Evolutionary conservation across 2,329 filamentous ascomycete genomes (phyloP).

Genomic region (Chrysosporium keratinophilum): DNA sequence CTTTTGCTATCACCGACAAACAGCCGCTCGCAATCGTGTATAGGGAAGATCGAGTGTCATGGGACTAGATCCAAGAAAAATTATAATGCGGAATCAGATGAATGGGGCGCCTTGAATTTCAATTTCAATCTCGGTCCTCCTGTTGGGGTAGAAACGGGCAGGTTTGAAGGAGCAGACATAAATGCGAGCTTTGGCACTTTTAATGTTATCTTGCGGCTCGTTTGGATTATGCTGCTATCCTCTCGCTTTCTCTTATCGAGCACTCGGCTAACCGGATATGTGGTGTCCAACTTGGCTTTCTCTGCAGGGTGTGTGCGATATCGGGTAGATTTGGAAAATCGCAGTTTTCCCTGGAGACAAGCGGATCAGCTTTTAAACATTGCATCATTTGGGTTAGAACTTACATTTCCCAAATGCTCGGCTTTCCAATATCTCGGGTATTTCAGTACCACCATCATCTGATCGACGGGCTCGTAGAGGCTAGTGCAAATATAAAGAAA

Average conservation of each 20-base stretch:
- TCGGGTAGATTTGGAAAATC: conserved; percentile 33
- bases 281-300: conserved; percentile 7
- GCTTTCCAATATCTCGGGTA: conserved; percentile 50
- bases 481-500: conserved; percentile 49
- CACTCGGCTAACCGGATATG: conserved; percentile 3
- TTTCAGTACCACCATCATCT: conserved; percentile 41
- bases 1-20: too few species aligned
- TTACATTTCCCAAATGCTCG: conserved; percentile 43
- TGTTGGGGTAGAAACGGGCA: conserved; percentile 23
- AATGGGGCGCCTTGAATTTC: conserved; percentile 26
- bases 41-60: background rate
- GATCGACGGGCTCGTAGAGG: conserved; percentile 45
- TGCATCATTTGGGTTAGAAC: conserved; percentile 10
- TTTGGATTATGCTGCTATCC: conserved; percentile 20
- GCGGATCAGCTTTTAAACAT: background rate
- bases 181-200: conserved; percentile 31
- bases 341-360: conserved; percentile 31
- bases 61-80: background rate
- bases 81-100: background rate
- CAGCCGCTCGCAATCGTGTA: too few species aligned
- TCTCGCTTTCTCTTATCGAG: conserved; percentile 33
- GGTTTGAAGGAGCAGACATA: conserved; percentile 22
- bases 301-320: conserved; percentile 29
- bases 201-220: conserved; percentile 34
- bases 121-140: conserved; percentile 30